phyloP scores from a whole-genome alignment of 2,329 filamentous ascomycete species.

The Talaromyces islandicus region DNA sequence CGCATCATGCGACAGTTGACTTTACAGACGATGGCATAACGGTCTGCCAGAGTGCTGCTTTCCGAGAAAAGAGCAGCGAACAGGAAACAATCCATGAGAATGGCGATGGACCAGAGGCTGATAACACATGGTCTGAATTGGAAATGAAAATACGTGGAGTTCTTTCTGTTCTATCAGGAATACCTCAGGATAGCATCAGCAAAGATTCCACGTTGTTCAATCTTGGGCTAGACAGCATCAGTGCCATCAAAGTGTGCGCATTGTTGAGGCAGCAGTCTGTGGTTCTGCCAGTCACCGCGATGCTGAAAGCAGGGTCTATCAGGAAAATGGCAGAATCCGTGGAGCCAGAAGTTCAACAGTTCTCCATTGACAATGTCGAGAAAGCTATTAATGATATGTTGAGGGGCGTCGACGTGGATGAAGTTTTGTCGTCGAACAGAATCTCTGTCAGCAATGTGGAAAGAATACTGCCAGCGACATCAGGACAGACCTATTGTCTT shows the following conservation, averaged over 20 bases:
- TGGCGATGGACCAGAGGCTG: background rate
- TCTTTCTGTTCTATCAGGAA: slow-evolving; percentile 53
- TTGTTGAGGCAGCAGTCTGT: slow-evolving; percentile 60
- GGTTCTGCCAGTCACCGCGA: slow-evolving; percentile 61
- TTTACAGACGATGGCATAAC: slow-evolving; percentile 51
- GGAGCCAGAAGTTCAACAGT: slow-evolving; percentile 12
- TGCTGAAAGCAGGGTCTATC: slow-evolving; percentile 63
- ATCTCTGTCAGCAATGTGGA: slow-evolving; percentile 47
- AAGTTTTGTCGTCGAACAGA: slow-evolving; percentile 12
- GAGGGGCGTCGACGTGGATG: slow-evolving; percentile 22
- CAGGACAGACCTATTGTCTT: slow-evolving; percentile 78
- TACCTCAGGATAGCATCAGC: slow-evolving; percentile 53
- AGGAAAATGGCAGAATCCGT: slow-evolving; percentile 51
- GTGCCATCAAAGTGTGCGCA: slow-evolving; percentile 74
- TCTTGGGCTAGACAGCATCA: slow-evolving; percentile 86
- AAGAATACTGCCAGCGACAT: slow-evolving; percentile 59
- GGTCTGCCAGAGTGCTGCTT: slow-evolving; percentile 55
- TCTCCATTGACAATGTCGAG: slow-evolving; percentile 13
- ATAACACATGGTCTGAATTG: slow-evolving; percentile 23
- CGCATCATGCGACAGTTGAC: slow-evolving; percentile 48
- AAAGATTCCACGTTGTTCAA: slow-evolving; percentile 67
- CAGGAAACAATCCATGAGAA: background rate
- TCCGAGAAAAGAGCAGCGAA: slow-evolving; percentile 10
- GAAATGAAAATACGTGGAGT: slow-evolving; percentile 40
- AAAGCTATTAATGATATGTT: slow-evolving; percentile 25